phyloP scores from a whole-genome alignment of 768 basidiomycete genomes.

The Leccinum incarnatum region DNA sequence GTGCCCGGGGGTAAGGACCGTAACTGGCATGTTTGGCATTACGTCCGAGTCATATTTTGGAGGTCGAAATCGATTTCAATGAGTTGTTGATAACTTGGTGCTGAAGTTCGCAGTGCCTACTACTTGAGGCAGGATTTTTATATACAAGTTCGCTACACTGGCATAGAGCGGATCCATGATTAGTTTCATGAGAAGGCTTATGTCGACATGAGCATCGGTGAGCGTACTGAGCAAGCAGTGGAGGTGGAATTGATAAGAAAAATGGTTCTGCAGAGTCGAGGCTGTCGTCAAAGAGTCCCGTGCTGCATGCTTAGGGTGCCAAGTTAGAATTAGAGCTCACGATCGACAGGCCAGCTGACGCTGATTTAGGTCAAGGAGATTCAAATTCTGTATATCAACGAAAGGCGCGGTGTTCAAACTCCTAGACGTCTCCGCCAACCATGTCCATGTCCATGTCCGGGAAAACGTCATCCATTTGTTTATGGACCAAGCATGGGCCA shows the following conservation, averaged over 20 bases:
- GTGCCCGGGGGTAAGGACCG: too few species aligned
- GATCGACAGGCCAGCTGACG: background rate
- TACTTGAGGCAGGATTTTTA: too few species aligned
- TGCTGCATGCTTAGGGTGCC: background rate
- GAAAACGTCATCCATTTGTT: background rate
- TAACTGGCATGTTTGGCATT: too few species aligned
- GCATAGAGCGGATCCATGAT: background rate
- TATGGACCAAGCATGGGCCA: background rate
- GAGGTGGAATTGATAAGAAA: background rate
- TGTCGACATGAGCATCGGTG: background rate
- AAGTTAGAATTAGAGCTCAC: background rate
- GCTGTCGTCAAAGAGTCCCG: background rate
- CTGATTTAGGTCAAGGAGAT: background rate
- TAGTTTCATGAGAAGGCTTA: background rate
- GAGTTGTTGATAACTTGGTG: background rate
- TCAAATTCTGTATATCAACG: background rate
- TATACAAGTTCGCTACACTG: background rate
- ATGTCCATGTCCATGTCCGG: background rate
- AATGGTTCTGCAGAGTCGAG: background rate
- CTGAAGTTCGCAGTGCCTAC: background rate
- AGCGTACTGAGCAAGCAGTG: background rate
- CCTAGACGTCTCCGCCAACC: background rate
- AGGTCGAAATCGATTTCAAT: background rate
- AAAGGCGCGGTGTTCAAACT: background rate
- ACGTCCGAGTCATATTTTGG: too few species aligned